Conservation (phyloP, 2,329 filamentous ascomycete genomes). For the Polytolypa hystricis region DNA sequence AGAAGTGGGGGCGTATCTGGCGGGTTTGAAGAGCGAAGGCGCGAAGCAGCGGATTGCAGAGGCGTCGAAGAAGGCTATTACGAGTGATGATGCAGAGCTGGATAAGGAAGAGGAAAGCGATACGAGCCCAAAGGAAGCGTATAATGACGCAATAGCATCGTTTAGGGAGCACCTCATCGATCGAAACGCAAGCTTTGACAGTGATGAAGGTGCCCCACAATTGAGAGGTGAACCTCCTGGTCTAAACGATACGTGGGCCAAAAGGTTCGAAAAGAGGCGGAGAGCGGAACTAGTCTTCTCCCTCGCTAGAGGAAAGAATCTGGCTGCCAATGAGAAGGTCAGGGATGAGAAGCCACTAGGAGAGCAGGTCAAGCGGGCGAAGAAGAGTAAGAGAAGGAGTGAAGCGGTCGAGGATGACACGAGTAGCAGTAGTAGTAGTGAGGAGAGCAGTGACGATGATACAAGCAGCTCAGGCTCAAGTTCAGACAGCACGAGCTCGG, state of each 20-base stretch:
- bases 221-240: slow-evolving; percentile 15
- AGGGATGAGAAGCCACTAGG: slow-evolving; percentile 6
- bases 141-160: slow-evolving; percentile 43
- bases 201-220: slow-evolving; percentile 13
- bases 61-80: slow-evolving; percentile 51
- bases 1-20: slow-evolving; percentile 65
- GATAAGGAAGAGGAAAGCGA: slow-evolving; percentile 12
- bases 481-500: slow-evolving; percentile 6
- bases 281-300: slow-evolving; percentile 30
- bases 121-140: slow-evolving; percentile 14
- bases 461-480: slow-evolving; percentile 14
- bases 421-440: slow-evolving; percentile 26
- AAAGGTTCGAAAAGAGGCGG: slow-evolving; percentile 25
- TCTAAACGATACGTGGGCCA: slow-evolving; percentile 7
- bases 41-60: slow-evolving; percentile 55
- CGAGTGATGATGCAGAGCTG: slow-evolving; percentile 22
- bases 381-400: slow-evolving; percentile 12
- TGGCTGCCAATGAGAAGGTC: background rate
- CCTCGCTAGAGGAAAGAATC: slow-evolving; percentile 18
- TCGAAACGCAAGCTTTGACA: slow-evolving; percentile 18
- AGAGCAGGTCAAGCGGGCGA: no score
- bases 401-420: slow-evolving; percentile 32
- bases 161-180: slow-evolving; percentile 27
- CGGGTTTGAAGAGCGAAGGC: slow-evolving; percentile 64
- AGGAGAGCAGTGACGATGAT: slow-evolving; percentile 11